Evolutionary conservation across 1,284 basidiomycete genomes (phyloP), one percentile per base, ranked within the genome.

Genomic region (Ganoderma lucidum): DNA sequence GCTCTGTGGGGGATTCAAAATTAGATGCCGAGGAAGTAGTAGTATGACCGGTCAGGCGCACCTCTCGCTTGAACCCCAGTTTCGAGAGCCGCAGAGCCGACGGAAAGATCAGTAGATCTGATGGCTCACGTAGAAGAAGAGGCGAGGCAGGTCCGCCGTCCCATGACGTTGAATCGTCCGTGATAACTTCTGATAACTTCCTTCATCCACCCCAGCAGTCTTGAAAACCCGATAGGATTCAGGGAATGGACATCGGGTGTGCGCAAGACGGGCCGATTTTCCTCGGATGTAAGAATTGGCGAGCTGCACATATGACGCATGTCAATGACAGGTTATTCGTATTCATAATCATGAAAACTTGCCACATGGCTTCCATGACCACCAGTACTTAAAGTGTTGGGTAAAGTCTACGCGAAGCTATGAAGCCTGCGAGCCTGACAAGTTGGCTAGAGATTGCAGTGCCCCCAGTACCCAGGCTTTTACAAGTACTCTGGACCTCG

Each of bases 1-100:
- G 45, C 15, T 23, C n/a, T 6, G 17, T 14, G 8, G 14, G 14
- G 19, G 58, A 35, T 10, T 39, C n/a, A 19, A 61, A 44, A 15
- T 41, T n/a, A n/a, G 37, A n/a, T 9, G 58, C 37, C 32, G 37
- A 59, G 12, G 58, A 41, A 59, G 35, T 3, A 5, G 58, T 19
- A 32, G 17, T 51, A 17, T 14, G 30, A 48, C 35, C 10, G 53
- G 56, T 65, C 64, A 65, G 64, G 58, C 64, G 64, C 64, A 65
- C 56, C 64, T 45, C 44, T 45, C 44, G 17, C 23, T 45, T 30
- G 55, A 45, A 28, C 39, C 44, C 23, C 23, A 10, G 9, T 42
- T 12, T 55, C 17, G 39, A 62, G 19, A 45, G 61, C 42, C 41
- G 42, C 28, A 45, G 9, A 23, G n/a, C 59, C 35, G 32, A 39